Conservation (phyloP, 495 filamentous ascomycete genomes). For the Daldinia concentrica region DNA sequence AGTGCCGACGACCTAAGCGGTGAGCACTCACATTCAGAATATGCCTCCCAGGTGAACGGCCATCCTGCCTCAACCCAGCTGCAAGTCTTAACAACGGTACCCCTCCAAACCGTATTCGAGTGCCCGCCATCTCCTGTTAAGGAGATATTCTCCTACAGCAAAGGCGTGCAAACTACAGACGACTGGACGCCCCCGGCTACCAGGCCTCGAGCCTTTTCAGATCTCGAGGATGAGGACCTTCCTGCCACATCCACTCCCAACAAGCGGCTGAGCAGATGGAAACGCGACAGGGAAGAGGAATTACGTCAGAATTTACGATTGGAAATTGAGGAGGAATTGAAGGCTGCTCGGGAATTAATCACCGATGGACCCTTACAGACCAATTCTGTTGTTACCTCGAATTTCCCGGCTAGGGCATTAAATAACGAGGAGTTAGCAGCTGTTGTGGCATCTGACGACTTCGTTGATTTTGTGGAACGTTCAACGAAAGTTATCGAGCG, state of each 20-base stretch:
- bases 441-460: slow-evolving; percentile 90
- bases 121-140: slow-evolving; percentile 74
- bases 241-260: slow-evolving; percentile 57
- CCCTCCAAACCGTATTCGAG: slow-evolving; percentile 78
- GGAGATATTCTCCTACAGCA: slow-evolving; percentile 92
- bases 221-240: slow-evolving; percentile 63
- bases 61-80: slow-evolving; percentile 46
- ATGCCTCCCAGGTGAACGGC: slow-evolving; percentile 51
- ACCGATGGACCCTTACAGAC: slow-evolving; percentile 61
- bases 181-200: slow-evolving; percentile 65
- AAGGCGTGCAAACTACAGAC: slow-evolving; percentile 86
- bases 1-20: slow-evolving; percentile 78
- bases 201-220: slow-evolving; percentile 60
- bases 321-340: slow-evolving; percentile 93
- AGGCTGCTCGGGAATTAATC: slow-evolving; percentile 67
- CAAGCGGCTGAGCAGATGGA: slow-evolving; percentile 78
- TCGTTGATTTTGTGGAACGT: slow-evolving; percentile 92
- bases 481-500: slow-evolving; percentile 98
- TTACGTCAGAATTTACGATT: slow-evolving; percentile 81
- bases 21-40: slow-evolving; percentile 71
- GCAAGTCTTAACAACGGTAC: slow-evolving; percentile 66
- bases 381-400: slow-evolving; percentile 51
- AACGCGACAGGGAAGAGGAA: slow-evolving; percentile 85
- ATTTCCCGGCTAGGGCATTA: slow-evolving; percentile 83
- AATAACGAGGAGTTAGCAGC: slow-evolving; percentile 88